Percentiles rank a stretch among this genome's conserved stretches.
Conservation (phyloP, 441 rosid genomes). For the Corymbia citriodora region DNA sequence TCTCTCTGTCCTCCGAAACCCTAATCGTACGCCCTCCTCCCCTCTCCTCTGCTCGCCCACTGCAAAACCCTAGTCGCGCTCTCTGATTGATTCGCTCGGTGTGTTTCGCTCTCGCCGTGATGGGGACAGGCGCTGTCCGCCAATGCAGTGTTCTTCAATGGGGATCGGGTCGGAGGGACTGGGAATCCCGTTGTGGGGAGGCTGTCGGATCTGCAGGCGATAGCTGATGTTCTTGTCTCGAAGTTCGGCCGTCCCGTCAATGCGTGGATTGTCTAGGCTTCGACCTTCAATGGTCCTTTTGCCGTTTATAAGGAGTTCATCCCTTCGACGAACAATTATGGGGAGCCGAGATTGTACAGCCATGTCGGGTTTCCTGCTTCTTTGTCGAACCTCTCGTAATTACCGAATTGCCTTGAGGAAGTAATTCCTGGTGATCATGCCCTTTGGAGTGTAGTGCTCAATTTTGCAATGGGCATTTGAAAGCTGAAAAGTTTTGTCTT, state of each 20-base stretch:
- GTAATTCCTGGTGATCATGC: background rate
- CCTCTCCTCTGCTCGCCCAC: background rate
- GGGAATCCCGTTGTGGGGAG: conserved; percentile 63
- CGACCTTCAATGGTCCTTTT: conserved; percentile 61
- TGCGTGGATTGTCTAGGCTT: conserved; percentile 73
- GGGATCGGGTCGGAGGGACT: conserved; percentile 66
- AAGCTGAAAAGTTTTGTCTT: background rate
- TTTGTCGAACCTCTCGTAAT: conserved; percentile 46
- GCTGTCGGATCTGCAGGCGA: conserved; percentile 47
- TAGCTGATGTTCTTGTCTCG: conserved; percentile 66
- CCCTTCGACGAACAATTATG: conserved; percentile 45
- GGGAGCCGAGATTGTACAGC: conserved; percentile 56
- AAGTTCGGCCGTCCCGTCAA: conserved; percentile 56
- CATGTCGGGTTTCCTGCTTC: conserved; percentile 66
- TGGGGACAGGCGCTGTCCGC: conserved; percentile 56
- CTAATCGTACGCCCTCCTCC: conserved; percentile 24
- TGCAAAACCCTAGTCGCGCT: background rate
- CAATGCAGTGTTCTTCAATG: conserved; percentile 65
- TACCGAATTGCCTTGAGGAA: conserved; percentile 41
- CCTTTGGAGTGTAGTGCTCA: background rate
- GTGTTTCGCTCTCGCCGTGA: background rate
- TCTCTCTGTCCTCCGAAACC: conserved; percentile 30
- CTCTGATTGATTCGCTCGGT: background rate
- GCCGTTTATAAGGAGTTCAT: conserved; percentile 71
- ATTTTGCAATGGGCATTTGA: background rate